These are phyloP conservation scores for Beauveria sp. DNA, from an alignment of 2,329 filamentous ascomycete genomes.

Conservation along the genomic window DNA sequence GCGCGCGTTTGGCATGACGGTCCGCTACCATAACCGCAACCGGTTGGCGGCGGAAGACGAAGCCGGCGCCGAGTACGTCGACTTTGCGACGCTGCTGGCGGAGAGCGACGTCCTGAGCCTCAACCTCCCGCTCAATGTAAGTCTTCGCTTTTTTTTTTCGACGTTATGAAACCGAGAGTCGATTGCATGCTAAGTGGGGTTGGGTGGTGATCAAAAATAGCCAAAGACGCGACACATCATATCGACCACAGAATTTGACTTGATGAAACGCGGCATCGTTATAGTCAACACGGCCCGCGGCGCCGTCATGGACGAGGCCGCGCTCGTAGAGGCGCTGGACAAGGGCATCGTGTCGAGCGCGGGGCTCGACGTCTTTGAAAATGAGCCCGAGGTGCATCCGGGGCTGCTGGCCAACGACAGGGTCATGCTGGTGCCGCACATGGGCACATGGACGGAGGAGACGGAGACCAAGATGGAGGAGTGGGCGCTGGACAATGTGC, in stretches of 20 bases:
- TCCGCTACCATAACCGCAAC: conserved; percentile 68
- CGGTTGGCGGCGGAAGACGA: conserved; percentile 47
- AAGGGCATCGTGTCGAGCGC: conserved; percentile 61
- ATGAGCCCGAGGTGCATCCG: conserved; percentile 70
- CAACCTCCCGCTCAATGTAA: conserved; percentile 74
- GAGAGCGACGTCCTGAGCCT: conserved; percentile 71
- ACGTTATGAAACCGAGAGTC: too few species aligned
- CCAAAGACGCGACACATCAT: conserved; percentile 67
- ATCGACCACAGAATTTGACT: conserved; percentile 58
- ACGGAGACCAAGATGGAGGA: conserved; percentile 63
- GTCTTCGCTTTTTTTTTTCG: conserved; percentile 22
- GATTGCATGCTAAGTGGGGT: too few species aligned
- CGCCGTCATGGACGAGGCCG: conserved; percentile 73
- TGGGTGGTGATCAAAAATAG: conserved; percentile 21
- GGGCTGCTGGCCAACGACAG: conserved; percentile 62
- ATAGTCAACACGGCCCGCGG: conserved; percentile 79
- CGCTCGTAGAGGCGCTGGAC: conserved; percentile 66
- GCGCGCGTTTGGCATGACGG: conserved; percentile 65
- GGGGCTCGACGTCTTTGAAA: conserved; percentile 76
- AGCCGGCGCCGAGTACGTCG: conserved; percentile 57
- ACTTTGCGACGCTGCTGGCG: conserved; percentile 63
- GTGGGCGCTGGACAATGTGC: conserved; percentile 66
- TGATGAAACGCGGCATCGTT: conserved; percentile 72
- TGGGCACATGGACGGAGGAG: conserved; percentile 76
- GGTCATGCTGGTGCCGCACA: conserved; percentile 72